Evolutionary conservation across 805 yeast genomes (phyloP).

Genomic region (Teunomyces pallodes): DNA sequence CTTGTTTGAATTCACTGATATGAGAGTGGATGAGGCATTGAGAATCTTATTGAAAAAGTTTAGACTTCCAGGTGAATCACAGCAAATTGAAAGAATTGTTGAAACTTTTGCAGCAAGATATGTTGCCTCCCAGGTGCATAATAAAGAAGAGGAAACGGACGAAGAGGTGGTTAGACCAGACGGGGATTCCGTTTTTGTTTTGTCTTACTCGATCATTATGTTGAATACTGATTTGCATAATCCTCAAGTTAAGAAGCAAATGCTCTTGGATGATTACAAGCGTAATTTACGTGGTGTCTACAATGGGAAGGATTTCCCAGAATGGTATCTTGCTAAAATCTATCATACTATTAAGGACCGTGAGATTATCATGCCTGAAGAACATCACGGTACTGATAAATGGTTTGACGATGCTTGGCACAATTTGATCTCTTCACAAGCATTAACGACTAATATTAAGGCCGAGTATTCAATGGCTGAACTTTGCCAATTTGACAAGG

Average conservation of each 20-base stretch:
- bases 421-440: constrained; percentile 55
- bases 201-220: constrained; percentile 91
- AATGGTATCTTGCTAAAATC: constrained; percentile 79
- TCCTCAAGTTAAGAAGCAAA: constrained; percentile 87
- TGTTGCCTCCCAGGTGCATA: constrained; percentile 53
- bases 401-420: constrained; percentile 91
- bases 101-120: constrained; percentile 84
- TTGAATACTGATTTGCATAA: constrained; percentile 91
- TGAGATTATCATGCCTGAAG: constrained; percentile 97
- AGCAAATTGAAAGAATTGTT: constrained; percentile 89
- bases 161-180: constrained; percentile 61
- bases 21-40: constrained; percentile 91
- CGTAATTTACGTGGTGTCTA: constrained; percentile 79
- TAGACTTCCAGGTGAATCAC: constrained; percentile 96
- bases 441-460: constrained; percentile 22
- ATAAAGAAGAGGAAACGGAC: constrained; percentile 13
- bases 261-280: constrained; percentile 82
- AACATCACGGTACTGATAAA: constrained; percentile 87
- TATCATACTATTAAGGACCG: constrained; percentile 76
- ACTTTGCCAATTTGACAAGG: constrained; percentile 62
- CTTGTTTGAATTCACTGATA: constrained; percentile 68
- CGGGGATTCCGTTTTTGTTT: constrained; percentile 81
- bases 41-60: constrained; percentile 78
- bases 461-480: constrained; percentile 20
- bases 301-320: constrained; percentile 73